Percentiles rank a stretch among this genome's conserved stretches.
Evolutionary conservation across 2,329 filamentous ascomycete genomes (phyloP).

Genomic region (Sordariomycetes sp.): DNA sequence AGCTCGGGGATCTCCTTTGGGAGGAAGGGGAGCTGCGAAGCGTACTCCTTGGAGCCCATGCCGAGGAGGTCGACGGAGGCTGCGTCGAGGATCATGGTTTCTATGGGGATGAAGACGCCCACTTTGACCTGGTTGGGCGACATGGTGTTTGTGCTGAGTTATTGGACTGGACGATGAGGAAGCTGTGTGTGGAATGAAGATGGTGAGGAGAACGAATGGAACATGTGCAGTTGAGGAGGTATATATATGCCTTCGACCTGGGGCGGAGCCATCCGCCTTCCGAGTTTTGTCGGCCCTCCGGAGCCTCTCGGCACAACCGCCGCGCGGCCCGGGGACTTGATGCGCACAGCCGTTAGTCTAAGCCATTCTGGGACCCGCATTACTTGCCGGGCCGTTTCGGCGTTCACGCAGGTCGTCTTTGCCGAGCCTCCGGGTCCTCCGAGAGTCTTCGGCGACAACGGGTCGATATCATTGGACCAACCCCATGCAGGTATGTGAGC

Average conservation of each 20-base stretch:
- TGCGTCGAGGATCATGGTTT: constrained; percentile 36
- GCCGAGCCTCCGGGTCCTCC: neutral
- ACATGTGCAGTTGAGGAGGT: too few species aligned
- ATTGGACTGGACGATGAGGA: neutral
- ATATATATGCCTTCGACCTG: too few species aligned
- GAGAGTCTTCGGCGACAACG: neutral
- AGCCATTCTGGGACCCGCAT: neutral
- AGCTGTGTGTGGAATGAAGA: neutral
- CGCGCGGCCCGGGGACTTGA: too few species aligned
- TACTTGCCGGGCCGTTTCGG: neutral
- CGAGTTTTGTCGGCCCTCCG: too few species aligned
- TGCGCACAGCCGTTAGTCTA: too few species aligned
- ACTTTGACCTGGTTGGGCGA: constrained; percentile 23
- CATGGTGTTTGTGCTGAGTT: neutral
- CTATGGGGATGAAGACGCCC: constrained; percentile 37
- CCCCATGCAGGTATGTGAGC: neutral
- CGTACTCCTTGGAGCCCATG: constrained; percentile 32
- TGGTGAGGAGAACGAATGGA: neutral
- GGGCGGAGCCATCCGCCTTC: too few species aligned
- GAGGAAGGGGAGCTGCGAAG: constrained; percentile 18
- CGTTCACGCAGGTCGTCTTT: neutral
- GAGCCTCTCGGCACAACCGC: too few species aligned
- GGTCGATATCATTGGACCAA: neutral
- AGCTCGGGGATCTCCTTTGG: constrained; percentile 25
- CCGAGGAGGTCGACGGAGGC: constrained; percentile 39